phyloP scores from a whole-genome alignment of 1,139 yeast genomes.

The Meyerozyma sp. region DNA sequence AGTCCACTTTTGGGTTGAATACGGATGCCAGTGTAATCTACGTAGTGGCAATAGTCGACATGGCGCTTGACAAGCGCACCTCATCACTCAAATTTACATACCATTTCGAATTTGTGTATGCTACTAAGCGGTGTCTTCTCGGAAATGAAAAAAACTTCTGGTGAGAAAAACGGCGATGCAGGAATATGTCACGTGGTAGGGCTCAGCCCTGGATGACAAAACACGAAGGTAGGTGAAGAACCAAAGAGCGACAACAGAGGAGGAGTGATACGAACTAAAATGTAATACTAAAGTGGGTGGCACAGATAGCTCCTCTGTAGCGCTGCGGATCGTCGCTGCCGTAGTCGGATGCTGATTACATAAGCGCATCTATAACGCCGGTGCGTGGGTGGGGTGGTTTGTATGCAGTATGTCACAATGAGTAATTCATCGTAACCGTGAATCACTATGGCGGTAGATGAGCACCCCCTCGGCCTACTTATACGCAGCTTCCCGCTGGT shows the following conservation, averaged over 20 bases:
- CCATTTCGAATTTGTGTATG: slow-evolving; percentile 1
- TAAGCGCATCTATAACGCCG: too few species aligned
- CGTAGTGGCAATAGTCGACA: neutral
- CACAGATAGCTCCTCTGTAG: too few species aligned
- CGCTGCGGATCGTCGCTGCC: too few species aligned
- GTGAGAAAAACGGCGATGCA: neutral
- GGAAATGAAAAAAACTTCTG: slow-evolving; percentile 1
- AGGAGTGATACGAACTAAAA: too few species aligned
- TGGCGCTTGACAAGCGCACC: neutral
- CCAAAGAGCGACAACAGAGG: too few species aligned
- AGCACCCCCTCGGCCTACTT: neutral
- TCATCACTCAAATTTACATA: neutral
- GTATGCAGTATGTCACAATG: neutral
- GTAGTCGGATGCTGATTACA: too few species aligned
- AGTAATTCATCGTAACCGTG: neutral
- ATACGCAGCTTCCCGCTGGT: neutral
- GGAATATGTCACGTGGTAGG: neutral
- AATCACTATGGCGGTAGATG: neutral
- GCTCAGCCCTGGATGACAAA: too few species aligned
- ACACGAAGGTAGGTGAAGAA: too few species aligned
- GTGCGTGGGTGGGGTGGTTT: neutral
- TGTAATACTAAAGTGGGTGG: too few species aligned
- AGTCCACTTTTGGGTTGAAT: neutral
- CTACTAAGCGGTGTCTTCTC: neutral
- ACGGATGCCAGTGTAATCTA: neutral